Evolutionary conservation across 805 yeast species (phyloP).

Genomic region (Phaffomyces antillensis): DNA sequence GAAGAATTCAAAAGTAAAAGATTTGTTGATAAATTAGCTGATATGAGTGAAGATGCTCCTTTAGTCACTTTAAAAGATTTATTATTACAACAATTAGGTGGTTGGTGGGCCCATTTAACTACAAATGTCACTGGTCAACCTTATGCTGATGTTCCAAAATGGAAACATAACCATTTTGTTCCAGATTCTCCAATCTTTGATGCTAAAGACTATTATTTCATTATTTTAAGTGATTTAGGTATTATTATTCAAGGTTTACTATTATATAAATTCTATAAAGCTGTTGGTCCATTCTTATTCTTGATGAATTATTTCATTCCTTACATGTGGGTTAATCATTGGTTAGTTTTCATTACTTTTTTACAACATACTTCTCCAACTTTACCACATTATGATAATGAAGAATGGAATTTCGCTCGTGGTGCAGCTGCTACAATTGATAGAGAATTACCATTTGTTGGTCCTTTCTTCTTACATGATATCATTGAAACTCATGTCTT

Average conservation of each 20-base stretch:
- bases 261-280: constrained; percentile 52
- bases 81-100: constrained; percentile 65
- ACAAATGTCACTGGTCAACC: constrained; percentile 74
- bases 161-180: constrained; percentile 57
- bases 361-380: constrained; percentile 77
- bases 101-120: constrained; percentile 63
- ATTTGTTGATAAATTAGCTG: constrained; percentile 37
- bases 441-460: constrained; percentile 75
- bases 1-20: constrained; percentile 42
- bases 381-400: constrained; percentile 72
- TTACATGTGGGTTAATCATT: constrained; percentile 75
- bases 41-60: constrained; percentile 70
- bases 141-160: constrained; percentile 40
- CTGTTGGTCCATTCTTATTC: constrained; percentile 56
- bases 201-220: constrained; percentile 61
- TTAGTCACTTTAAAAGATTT: constrained; percentile 49
- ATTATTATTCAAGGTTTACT: constrained; percentile 43
- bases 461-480: constrained; percentile 75
- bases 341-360: constrained; percentile 83
- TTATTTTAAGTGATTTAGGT: constrained; percentile 70
- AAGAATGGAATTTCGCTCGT: constrained; percentile 78
- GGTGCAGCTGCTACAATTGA: constrained; percentile 91
- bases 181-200: constrained; percentile 74
- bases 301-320: constrained; percentile 71
- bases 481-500: constrained; percentile 86